These are phyloP conservation scores for Blastocystis sp. DNA, from an alignment of 352 stramenopile genomes.

Conservation along the genomic window DNA sequence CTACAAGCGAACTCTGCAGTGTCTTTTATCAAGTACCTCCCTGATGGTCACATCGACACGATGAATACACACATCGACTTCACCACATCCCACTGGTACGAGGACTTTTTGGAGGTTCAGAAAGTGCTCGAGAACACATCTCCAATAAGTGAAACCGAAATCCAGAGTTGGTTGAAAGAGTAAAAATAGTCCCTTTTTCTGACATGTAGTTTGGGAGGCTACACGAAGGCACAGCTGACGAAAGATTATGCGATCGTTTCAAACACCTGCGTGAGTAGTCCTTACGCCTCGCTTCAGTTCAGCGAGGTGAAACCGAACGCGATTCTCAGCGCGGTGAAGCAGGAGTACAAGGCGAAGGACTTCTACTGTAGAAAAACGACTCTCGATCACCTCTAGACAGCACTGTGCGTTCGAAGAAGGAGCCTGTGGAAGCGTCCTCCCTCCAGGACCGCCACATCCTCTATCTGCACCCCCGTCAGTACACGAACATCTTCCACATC, in stretches of 20 bases:
- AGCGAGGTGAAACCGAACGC: not conserved
- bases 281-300: not conserved
- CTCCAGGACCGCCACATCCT: not conserved
- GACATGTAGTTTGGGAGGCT: not conserved
- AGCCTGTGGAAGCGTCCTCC: not conserved
- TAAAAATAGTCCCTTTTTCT: not conserved
- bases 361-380: not conserved
- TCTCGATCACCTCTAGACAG: not conserved
- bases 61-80: not conserved
- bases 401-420: not conserved
- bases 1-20: no score
- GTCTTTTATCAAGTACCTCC: not conserved
- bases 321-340: not conserved
- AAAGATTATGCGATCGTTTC: not conserved
- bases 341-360: not conserved
- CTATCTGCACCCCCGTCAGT: not conserved
- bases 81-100: not conserved
- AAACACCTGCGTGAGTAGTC: not conserved
- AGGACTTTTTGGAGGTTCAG: not conserved
- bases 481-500: conserved; percentile 7
- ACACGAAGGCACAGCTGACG: not conserved
- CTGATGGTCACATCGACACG: not conserved
- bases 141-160: not conserved
- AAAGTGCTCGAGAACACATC: not conserved
- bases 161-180: not conserved